Base-by-base conservation (phyloP, 2,329 filamentous ascomycete genomes). In the Canariomyces notabilis region DNA sequence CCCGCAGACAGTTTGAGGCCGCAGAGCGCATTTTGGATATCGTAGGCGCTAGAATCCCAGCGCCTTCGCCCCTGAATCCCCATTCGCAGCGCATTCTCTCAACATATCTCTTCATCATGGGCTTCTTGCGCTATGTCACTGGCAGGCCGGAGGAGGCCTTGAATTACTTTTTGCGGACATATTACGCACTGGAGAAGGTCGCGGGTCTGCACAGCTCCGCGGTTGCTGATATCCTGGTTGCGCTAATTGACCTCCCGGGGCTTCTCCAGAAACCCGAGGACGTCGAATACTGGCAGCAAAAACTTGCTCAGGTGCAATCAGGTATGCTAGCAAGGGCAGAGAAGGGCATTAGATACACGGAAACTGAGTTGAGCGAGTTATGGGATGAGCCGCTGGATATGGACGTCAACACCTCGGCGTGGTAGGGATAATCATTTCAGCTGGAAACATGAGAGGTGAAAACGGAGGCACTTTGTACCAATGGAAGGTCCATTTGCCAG, bases 131-230 rank as follows among this genome's bases (percentile, higher is more conserved):
- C 29, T 46, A 50, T 20, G 43, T 44, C 20, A 50, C 48, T 2
- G 19, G 36, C 35, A 12, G 48, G 5, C 37, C 35, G 39, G 43
- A 46, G 12, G 48, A 50, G 36, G 48, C 48, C 2, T 23, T 43
- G 11, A 50, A 50, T 23, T 50, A 50, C 43, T 50, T 50, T 12
- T 8, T 50, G 16, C 39, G 40, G 43, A 50, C 48, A 9, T 50
- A 50, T 43, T n/a, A 19, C 20, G 39, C 36, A 7, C 43, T 50
- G 12, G 48, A 46, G 32, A 42, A 43, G 31, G 32, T 23, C 4
- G 35, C 43, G 2, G 48, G 47, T 2, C 31, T 43, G 3, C 12
- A 50, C 35, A 46, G 43, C 31, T 46, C 48, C 12, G 48, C 39
- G 4, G 40, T 46, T 2, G 43, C 48, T 4, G 48, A 50, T 21